phyloP scores from a whole-genome alignment of 1,284 basidiomycete genomes.

The Trichosporon sp. region DNA sequence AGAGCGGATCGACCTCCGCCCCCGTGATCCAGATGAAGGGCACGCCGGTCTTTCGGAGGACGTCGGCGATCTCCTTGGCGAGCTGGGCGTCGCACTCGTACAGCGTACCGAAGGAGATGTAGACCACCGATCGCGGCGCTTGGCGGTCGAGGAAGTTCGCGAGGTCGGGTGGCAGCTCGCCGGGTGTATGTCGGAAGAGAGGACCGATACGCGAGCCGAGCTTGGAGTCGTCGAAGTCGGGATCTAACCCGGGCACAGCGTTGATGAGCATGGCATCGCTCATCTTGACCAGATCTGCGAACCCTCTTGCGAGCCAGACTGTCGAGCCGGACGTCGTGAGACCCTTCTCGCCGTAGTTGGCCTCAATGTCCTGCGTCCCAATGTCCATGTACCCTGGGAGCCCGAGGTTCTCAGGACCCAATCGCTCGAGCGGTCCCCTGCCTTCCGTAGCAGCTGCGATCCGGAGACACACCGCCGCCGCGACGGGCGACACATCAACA shows the following conservation, averaged over 20 bases:
- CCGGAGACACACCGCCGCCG: not conserved
- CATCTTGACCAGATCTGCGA: not conserved
- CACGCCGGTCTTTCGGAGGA: not conserved
- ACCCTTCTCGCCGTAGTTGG: not conserved
- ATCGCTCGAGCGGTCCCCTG: not conserved
- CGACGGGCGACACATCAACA: not conserved
- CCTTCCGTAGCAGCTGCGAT: not conserved
- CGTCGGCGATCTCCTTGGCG: not conserved
- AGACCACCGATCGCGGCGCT: not conserved
- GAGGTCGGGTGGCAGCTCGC: not conserved
- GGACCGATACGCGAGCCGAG: not conserved
- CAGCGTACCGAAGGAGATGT: not conserved
- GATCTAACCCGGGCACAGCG: not conserved
- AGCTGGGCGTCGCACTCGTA: not conserved
- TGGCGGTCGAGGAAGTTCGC: not conserved
- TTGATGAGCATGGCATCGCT: not conserved
- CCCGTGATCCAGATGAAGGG: not conserved
- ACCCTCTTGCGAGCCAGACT: not conserved
- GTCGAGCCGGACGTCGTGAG: not conserved
- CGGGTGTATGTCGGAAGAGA: not conserved
- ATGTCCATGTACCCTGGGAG: not conserved
- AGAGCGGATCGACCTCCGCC: not conserved
- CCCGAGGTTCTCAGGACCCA: not conserved
- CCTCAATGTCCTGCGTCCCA: not conserved
- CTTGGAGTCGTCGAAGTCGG: not conserved